Base-by-base conservation (phyloP, 768 basidiomycete genomes). In the Mycena floridula region DNA sequence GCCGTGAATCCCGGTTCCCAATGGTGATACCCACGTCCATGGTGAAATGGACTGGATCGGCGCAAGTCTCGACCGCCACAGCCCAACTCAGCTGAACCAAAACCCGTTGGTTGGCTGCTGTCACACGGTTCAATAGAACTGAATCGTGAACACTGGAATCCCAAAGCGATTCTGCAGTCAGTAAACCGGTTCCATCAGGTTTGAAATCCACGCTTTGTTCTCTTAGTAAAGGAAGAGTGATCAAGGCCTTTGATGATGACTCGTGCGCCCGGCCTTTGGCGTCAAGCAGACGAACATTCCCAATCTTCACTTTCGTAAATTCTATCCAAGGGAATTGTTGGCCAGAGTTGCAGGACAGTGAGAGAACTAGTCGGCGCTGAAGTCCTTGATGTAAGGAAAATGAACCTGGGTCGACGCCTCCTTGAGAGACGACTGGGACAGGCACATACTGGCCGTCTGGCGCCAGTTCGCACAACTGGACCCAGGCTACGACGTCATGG, bases 91-190 rank as follows among this genome's bases (percentile, higher is more conserved):
- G 59, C 56, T 89, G 85, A 22, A 97, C 59, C 25, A 96, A 67
- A 8, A 96, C 71, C 27, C 89, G 82, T 52, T 94, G 89, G 37
- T 81, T 80, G 4, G 79, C 58, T 3, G 79, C 72, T 2, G 93
- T 95, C 28, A 92, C 83, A 22, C 84, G 79, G 60, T 99, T 95
- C 49, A 99, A 73, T 36, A 94, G 67, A 13, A 80, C 60, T 11
- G 90, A 92, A 52, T 90, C 82, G 60, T 97, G 96, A 11, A 89
- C 67, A 46, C 92, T 91, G 1, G 90, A 91, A 64, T 99, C 96
- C 94, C 95, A 98, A 5, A 88, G 70, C 2, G 85, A 85, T 44
- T 81, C 77, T 7, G 81, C 82, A 18, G 73, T 65, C 37, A 97
- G 61, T 6, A 62, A 59, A 9, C 89, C 83, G 7, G 87, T 89